Percentiles rank a stretch among this genome's conserved stretches.
Conservation (phyloP, 1,139 yeast species). For the Blastobotrys ciferrii region DNA sequence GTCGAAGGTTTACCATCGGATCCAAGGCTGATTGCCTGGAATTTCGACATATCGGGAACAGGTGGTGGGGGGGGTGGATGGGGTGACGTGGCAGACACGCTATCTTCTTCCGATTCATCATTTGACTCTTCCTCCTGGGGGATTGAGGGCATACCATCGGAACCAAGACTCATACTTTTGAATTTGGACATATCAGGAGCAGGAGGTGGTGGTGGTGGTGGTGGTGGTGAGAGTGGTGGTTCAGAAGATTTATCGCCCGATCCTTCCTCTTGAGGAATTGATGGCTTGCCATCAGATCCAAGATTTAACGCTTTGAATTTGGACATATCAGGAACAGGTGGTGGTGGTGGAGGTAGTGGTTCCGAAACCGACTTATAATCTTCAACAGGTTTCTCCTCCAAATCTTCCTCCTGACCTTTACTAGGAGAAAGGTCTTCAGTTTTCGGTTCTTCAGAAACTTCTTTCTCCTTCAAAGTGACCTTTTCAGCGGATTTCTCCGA, state of each 20-base stretch:
- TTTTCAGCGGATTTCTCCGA: no score
- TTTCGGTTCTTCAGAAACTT: neutral
- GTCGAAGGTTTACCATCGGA: neutral
- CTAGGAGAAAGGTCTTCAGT: neutral
- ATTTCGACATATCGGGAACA: neutral
- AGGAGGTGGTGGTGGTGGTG: slow-evolving; percentile 3
- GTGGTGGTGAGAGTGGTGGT: neutral
- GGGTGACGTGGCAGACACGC: neutral
- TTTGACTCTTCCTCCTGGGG: no score
- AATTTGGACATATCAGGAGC: neutral
- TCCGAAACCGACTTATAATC: no score
- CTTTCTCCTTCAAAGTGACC: no score
- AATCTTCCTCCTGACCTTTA: no score
- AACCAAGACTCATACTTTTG: no score
- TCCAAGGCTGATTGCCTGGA: neutral
- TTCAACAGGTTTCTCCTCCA: no score
- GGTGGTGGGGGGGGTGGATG: neutral
- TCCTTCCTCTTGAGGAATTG: neutral
- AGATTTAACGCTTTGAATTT: no score
- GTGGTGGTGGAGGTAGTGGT: neutral
- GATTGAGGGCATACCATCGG: no score
- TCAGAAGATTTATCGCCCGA: neutral
- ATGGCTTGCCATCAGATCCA: no score
- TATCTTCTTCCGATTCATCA: neutral
- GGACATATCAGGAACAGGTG: neutral